Evolutionary conservation across 805 yeast species (phyloP).

Genomic region (Clavispora phyllophila): DNA sequence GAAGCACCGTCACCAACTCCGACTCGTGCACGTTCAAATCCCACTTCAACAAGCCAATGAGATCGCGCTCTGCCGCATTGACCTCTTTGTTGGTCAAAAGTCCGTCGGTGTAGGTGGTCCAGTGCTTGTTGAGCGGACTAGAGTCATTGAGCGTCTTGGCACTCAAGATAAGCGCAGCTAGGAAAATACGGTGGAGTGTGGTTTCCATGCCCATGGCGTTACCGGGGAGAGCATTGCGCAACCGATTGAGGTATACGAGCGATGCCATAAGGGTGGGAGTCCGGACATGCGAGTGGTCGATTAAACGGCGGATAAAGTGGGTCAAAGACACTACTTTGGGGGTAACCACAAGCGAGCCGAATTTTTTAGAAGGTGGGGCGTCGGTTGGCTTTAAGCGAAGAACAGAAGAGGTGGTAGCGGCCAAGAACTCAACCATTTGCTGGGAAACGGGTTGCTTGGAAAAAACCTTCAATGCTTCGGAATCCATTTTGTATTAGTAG

Average conservation of each 20-base stretch:
- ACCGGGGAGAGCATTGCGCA: conserved; percentile 74
- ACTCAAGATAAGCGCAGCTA: conserved; percentile 85
- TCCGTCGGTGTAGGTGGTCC: conserved; percentile 92
- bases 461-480: conserved; percentile 49
- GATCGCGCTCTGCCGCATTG: conserved; percentile 86
- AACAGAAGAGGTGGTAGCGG: conserved; percentile 53
- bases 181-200: conserved; percentile 86
- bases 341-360: conserved; percentile 20
- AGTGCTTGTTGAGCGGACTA: conserved; percentile 91
- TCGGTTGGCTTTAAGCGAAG: conserved; percentile 44
- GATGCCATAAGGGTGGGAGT: conserved; percentile 94
- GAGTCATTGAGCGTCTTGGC: conserved; percentile 92
- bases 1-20: conserved; percentile 65
- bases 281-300: conserved; percentile 83
- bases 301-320: conserved; percentile 65
- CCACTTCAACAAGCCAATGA: conserved; percentile 82
- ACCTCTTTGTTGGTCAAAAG: conserved; percentile 72
- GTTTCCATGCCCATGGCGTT: conserved; percentile 90
- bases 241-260: conserved; percentile 72
- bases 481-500: too few species aligned
- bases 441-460: conserved; percentile 50
- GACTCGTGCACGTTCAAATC: conserved; percentile 63
- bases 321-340: conserved; percentile 33
- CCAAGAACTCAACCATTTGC: conserved; percentile 56
- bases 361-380: conserved; percentile 3